Evolutionary conservation across 2,329 filamentous ascomycete species (phyloP).

Genomic region (Hymenoscyphus repandus): DNA sequence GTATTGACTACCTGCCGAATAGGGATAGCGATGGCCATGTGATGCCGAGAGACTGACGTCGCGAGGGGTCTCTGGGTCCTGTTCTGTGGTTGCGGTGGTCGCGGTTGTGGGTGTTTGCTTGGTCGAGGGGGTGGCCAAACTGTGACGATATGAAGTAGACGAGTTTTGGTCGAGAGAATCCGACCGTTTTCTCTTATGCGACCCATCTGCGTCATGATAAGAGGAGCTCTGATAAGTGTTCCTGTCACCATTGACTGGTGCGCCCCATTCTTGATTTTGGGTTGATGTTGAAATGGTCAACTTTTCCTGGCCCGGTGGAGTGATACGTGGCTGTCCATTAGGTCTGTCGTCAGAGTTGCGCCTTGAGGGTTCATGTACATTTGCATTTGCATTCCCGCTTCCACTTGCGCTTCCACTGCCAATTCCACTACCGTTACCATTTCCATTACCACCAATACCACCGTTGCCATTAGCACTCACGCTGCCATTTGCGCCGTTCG

Average conservation of each 20-base stretch:
- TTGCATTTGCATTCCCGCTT: constrained; percentile 18
- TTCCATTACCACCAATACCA: constrained; percentile 19
- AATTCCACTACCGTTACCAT: too few species aligned
- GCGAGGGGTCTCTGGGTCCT: constrained; percentile 33
- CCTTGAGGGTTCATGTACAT: constrained; percentile 11
- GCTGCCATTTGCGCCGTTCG: constrained; percentile 9
- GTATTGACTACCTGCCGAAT: constrained; percentile 23
- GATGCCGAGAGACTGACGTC: constrained; percentile 43
- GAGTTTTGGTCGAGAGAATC: constrained; percentile 47
- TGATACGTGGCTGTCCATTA: constrained; percentile 28
- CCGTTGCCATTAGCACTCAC: constrained; percentile 28
- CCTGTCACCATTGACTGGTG: constrained; percentile 23
- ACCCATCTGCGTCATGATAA: constrained; percentile 33
- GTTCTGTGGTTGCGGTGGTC: constrained; percentile 14
- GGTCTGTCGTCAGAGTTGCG: constrained; percentile 28
- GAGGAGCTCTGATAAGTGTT: constrained; percentile 19
- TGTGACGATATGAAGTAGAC: constrained; percentile 33
- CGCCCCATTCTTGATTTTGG: constrained; percentile 29
- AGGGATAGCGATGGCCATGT: constrained; percentile 34
- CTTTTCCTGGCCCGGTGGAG: constrained; percentile 31
- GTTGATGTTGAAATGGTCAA: constrained; percentile 28
- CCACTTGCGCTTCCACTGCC: not conserved
- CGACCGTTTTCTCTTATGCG: constrained; percentile 67
- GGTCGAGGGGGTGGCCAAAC: constrained; percentile 31
- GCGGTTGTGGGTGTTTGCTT: constrained; percentile 30